Percentiles rank a stretch among this genome's conserved stretches.
These are phyloP conservation scores for Marsdenia floribunda DNA, from an alignment of 257 asterid species.

Conservation along the genomic window DNA sequence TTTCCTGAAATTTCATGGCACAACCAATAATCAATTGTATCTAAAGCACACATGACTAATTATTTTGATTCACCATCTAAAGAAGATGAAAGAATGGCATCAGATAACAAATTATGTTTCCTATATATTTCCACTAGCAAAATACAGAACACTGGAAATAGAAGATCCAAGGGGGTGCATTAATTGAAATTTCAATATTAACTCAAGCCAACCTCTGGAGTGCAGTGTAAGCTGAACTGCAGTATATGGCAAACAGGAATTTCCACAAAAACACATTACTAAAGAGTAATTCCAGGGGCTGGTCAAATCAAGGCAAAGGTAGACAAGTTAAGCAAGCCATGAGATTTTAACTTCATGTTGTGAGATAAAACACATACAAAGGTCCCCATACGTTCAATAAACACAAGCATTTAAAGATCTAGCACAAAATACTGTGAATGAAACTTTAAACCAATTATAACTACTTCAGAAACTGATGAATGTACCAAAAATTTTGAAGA, in stretches of 20 bases:
- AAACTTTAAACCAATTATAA: background rate
- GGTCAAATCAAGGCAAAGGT: background rate
- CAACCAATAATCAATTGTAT: background rate
- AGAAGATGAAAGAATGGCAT: background rate
- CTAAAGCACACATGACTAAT: background rate
- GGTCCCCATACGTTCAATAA: background rate
- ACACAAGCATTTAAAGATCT: background rate
- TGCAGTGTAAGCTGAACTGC: background rate
- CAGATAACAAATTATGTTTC: background rate
- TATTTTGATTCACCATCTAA: background rate
- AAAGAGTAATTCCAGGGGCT: background rate
- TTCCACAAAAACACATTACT: background rate
- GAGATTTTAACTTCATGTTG: slow-evolving; percentile 2
- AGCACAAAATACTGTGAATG: background rate
- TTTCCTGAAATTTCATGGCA: background rate
- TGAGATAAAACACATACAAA: background rate
- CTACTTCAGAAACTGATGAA: background rate
- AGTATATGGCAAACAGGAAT: background rate
- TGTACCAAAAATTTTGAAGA: background rate
- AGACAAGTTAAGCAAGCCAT: background rate
- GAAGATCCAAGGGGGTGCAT: background rate
- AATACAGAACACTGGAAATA: background rate
- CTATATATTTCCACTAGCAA: background rate
- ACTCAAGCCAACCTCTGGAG: background rate
- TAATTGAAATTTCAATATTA: background rate